Percentiles rank a stretch among this genome's conserved stretches.
Evolutionary conservation across 1,139 yeast genomes (phyloP).

Genomic region (Kodamaea plutei): DNA sequence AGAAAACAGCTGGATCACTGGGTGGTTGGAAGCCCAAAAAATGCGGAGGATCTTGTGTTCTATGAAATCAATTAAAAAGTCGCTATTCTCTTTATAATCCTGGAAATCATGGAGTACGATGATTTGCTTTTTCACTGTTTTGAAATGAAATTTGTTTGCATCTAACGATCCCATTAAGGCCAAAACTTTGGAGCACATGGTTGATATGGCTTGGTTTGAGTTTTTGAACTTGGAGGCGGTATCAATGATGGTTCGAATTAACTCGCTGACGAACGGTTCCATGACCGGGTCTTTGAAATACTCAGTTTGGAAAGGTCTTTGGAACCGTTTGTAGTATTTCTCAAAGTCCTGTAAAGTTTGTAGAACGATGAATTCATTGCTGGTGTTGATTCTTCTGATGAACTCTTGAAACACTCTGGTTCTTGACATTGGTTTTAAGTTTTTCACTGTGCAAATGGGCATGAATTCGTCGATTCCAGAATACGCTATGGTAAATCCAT

Average conservation of each 20-base stretch:
- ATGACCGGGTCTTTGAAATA: conserved; percentile 27
- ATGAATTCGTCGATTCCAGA: conserved; percentile 15
- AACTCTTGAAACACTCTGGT: conserved; percentile 40
- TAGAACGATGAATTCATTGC: conserved; percentile 70
- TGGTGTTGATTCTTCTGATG: conserved; percentile 55
- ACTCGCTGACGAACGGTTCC: conserved; percentile 34
- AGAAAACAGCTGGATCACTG: conserved; percentile 75
- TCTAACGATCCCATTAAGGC: conserved; percentile 81
- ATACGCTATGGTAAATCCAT: conserved; percentile 49
- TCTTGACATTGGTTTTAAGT: conserved; percentile 25
- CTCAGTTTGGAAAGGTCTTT: conserved; percentile 43
- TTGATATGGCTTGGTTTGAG: conserved; percentile 46
- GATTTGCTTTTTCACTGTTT: conserved; percentile 39
- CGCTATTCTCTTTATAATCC: conserved; percentile 58
- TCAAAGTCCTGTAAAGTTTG: conserved; percentile 73
- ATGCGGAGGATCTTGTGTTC: conserved; percentile 70
- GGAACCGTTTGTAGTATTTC: conserved; percentile 46
- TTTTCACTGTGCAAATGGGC: conserved; percentile 18
- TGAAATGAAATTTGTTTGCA: conserved; percentile 53
- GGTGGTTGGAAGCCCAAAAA: conserved; percentile 88
- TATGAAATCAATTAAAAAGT: conserved; percentile 62
- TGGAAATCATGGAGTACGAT: conserved; percentile 58
- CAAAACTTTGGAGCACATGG: conserved; percentile 62
- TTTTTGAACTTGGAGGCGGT: conserved; percentile 56
- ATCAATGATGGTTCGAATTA: conserved; percentile 56